Conservation (phyloP, 176 grass and related monocot genomes). For the Carex myosuroides region DNA sequence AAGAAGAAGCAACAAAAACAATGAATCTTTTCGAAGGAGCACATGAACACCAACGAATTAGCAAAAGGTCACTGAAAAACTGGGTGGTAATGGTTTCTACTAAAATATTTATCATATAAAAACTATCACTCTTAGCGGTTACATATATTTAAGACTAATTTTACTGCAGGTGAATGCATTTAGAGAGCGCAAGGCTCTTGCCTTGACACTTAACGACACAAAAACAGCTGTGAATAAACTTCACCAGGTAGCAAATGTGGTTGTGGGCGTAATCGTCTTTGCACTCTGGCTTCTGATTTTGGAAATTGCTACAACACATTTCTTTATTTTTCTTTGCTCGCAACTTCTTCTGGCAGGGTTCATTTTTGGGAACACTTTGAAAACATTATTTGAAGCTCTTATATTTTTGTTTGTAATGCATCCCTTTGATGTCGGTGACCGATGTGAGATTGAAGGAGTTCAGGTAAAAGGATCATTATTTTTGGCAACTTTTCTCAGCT, state of each 20-base stretch:
- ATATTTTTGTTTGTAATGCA: constrained; percentile 89
- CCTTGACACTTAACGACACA: constrained; percentile 95
- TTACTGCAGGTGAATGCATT: constrained; percentile 67
- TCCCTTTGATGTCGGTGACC: constrained; percentile 91
- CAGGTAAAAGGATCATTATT: constrained; percentile 36
- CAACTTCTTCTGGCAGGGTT: constrained; percentile 73
- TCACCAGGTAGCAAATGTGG: constrained; percentile 82
- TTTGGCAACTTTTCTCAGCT: background rate
- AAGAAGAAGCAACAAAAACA: constrained; percentile 65
- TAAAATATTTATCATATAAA: background rate
- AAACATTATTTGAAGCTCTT: constrained; percentile 81
- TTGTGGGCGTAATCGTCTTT: constrained; percentile 57
- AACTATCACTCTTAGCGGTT: background rate
- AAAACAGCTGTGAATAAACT: constrained; percentile 97
- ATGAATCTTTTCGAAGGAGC: constrained; percentile 85
- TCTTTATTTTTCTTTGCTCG: constrained; percentile 80
- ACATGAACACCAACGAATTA: constrained; percentile 57
- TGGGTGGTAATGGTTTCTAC: constrained; percentile 54
- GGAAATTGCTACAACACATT: constrained; percentile 55
- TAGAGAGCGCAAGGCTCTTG: constrained; percentile 80
- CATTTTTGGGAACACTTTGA: constrained; percentile 92
- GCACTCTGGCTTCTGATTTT: constrained; percentile 81
- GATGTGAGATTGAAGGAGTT: constrained; percentile 68
- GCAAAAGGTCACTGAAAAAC: constrained; percentile 82
- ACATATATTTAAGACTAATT: background rate